A percentile compares a stretch with the other conserved stretches of the same genome.
Evolutionary conservation across 208 protist species (phyloP).

Genomic region (Wallacemonas sp.): DNA sequence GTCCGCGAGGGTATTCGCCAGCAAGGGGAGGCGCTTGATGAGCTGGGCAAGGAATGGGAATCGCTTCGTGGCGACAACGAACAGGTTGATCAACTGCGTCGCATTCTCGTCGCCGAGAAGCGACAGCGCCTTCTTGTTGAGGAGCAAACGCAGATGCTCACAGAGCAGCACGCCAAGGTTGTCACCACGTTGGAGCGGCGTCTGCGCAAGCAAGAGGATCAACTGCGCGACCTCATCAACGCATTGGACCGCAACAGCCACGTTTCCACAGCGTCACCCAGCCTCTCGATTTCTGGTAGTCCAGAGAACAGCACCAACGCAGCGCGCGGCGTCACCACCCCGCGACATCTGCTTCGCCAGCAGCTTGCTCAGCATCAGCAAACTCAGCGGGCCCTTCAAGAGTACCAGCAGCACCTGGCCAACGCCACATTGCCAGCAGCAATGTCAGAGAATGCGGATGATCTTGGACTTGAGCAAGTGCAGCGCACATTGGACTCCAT

Average conservation of each 20-base stretch:
- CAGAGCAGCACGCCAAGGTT: conserved; percentile 79
- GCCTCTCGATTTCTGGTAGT: conserved; percentile 6
- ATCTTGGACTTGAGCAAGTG: conserved; percentile 28
- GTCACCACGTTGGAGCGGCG: conserved; percentile 72
- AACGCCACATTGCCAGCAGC: conserved; percentile 11
- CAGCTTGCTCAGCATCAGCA: conserved; percentile 68
- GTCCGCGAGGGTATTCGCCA: conserved; percentile 20
- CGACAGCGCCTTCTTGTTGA: conserved; percentile 80
- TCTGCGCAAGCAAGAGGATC: conserved; percentile 73
- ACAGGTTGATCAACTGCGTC: conserved; percentile 38
- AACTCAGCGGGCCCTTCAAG: conserved; percentile 44
- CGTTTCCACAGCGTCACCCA: neutral
- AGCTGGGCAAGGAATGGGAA: conserved; percentile 22
- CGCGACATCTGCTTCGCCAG: conserved; percentile 57
- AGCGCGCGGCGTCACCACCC: conserved; percentile 24
- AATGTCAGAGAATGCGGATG: conserved; percentile 24
- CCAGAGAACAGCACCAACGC: conserved; percentile 4
- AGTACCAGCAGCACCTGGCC: conserved; percentile 39
- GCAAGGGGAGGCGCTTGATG: conserved; percentile 31
- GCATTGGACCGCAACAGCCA: conserved; percentile 33
- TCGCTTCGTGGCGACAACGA: neutral
- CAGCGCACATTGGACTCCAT: conserved; percentile 34
- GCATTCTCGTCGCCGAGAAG: conserved; percentile 66
- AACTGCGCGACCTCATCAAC: conserved; percentile 59
- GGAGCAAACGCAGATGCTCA: conserved; percentile 79